Base-by-base conservation (phyloP, 2,329 filamentous ascomycete genomes). In the Aspergillus jensenii region DNA sequence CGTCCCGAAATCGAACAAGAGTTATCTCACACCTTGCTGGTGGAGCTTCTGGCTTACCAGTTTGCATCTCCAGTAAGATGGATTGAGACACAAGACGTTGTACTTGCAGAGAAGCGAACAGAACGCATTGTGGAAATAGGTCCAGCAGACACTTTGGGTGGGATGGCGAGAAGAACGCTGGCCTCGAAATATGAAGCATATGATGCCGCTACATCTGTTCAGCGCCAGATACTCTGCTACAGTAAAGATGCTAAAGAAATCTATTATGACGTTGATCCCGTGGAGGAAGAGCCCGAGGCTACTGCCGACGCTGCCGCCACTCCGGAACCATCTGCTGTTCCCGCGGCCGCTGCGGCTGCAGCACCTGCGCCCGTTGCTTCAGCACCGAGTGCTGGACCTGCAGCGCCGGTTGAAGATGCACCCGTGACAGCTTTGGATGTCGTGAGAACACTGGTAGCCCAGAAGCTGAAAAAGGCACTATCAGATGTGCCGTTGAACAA, bases 81-180 rank as follows among this genome's bases (percentile, higher is more conserved):
- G 95, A 99, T 99, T 78, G 95, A 99, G 81, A 99, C 95, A 55
- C 95, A 99, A 81, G 95, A 99, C 93, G 95, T 99, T 69, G 95
- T 99, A 72, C 90, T 99, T 68, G 93, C 90, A 65, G 92, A 98
- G 78, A 95, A 96, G 81, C 90, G 88, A 52, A 96, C 95, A 51
- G 95, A 99, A 84, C 88, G 95, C 73, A 96, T 99, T 73, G 95
- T 99, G 70, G 95, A 99, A 78, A 89, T 99, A 68, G 95, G 95
- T 75, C 95, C 95, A 25, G 93, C 93, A 70, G 93, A 99, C 78
- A 99, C 95, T 25, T 86, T 99, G 37, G 93, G 93, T 74, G 93
- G 91, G 58, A 99, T 99, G 95, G 95, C 95, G 65, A 96, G 93
- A 83, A 87, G 93, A 69, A 99, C 95, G 54, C 80, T 99, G 62